Evolutionary conservation across 495 filamentous ascomycete genomes (phyloP).

Genomic region (Neurospora cerealis): DNA sequence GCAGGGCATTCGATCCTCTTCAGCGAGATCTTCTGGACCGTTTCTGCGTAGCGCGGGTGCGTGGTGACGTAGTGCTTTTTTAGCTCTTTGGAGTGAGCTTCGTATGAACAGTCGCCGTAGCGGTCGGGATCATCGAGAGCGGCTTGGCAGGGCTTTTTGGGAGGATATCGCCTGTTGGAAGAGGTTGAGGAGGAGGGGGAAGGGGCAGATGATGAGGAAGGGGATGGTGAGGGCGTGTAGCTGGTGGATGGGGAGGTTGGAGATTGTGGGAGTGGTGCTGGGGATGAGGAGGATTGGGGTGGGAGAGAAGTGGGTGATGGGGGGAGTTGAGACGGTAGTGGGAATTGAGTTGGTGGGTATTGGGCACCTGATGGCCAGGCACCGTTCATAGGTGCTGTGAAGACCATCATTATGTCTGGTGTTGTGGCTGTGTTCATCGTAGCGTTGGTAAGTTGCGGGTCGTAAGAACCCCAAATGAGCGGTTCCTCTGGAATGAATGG

Average conservation of each 20-base stretch:
- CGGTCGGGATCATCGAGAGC: too few relatives aligned
- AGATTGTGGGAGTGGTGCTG: not conserved
- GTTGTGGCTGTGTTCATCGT: not conserved
- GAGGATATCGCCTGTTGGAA: accelerated
- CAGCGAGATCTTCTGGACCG: too few relatives aligned
- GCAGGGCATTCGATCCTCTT: too few relatives aligned
- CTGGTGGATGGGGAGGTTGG: not conserved
- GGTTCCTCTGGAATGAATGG: not conserved
- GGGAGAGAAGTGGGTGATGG: not conserved
- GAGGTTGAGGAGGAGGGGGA: not conserved
- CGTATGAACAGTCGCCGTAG: too few relatives aligned
- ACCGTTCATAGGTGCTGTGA: not conserved
- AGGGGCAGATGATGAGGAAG: not conserved
- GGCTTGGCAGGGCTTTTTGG: not conserved
- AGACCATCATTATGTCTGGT: not conserved
- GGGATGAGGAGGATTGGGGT: not conserved
- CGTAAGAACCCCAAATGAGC: accelerated
- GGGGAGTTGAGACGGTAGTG: not conserved
- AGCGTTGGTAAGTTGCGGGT: not conserved
- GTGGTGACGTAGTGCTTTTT: not conserved
- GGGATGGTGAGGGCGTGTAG: not conserved
- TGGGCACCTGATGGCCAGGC: not conserved
- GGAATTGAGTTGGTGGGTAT: not conserved
- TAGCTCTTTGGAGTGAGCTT: not conserved
- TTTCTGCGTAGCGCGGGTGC: too few relatives aligned